Conservation (phyloP, 2,329 filamentous ascomycete species). For the Aspergillus hiratsukae region DNA sequence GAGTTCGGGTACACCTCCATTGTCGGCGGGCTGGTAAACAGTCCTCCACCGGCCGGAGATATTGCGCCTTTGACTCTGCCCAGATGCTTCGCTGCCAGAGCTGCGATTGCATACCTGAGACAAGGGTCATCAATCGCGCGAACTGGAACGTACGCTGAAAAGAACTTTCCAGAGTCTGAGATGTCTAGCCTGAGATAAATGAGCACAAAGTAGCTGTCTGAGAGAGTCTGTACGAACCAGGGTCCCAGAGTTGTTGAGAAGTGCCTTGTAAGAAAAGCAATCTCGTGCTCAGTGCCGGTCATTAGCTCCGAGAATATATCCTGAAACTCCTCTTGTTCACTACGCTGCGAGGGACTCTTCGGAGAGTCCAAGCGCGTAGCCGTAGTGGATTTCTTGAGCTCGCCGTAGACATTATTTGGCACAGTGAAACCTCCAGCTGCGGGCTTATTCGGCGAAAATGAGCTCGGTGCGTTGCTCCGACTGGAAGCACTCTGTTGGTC, state of each 20-base stretch:
- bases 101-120: conserved; percentile 35
- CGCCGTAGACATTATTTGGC: neutral
- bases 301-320: conserved; percentile 34
- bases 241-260: conserved; percentile 33
- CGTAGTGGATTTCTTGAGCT: conserved; percentile 3
- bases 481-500: conserved; percentile 3
- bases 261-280: conserved; percentile 35
- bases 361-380: conserved; percentile 4
- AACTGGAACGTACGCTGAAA: conserved; percentile 34
- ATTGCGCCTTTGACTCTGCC: conserved; percentile 29
- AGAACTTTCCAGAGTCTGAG: conserved; percentile 39
- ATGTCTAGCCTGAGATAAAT: conserved; percentile 31
- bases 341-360: conserved; percentile 17
- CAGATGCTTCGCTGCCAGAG: conserved; percentile 39
- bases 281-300: conserved; percentile 36
- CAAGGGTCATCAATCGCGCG: conserved; percentile 32
- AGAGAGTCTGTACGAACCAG: conserved; percentile 23
- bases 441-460: conserved; percentile 1
- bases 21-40: conserved; percentile 40
- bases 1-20: conserved; percentile 50
- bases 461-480: neutral
- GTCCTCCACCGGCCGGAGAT: conserved; percentile 14
- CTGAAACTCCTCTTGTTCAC: conserved; percentile 28
- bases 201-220: neutral
- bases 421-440: neutral